These are phyloP conservation scores for Pascua sp. DNA, from an alignment of 1,284 basidiomycete genomes.

Conservation along the genomic window DNA sequence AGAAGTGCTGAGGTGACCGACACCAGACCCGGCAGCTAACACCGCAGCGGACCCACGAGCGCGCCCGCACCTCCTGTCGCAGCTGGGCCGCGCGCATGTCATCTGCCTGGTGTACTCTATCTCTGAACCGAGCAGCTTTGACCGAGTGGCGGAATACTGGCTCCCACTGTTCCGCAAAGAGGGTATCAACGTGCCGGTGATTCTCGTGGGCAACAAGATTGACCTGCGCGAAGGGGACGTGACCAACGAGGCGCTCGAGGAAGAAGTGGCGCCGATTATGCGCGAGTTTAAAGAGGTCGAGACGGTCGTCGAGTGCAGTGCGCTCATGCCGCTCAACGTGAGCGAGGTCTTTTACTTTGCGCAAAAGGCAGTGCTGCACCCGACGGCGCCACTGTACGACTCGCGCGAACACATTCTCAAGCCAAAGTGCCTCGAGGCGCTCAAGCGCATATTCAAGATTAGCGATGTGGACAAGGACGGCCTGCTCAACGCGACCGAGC, in stretches of 20 bases:
- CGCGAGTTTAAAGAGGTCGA: constrained; percentile 99
- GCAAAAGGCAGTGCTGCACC: constrained; percentile 95
- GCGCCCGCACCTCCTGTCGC: constrained; percentile 83
- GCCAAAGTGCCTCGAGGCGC: constrained; percentile 82
- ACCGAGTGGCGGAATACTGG: constrained; percentile 98
- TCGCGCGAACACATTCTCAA: constrained; percentile 86
- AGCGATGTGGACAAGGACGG: constrained; percentile 95
- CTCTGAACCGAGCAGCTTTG: constrained; percentile 91
- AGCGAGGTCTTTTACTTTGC: constrained; percentile 99
- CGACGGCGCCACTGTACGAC: constrained; percentile 95
- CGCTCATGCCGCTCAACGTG: constrained; percentile 82
- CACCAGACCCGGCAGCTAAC: neutral
- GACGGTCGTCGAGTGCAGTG: constrained; percentile 96
- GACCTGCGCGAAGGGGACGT: constrained; percentile 88
- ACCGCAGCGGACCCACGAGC: constrained; percentile 31
- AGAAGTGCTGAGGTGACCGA: neutral
- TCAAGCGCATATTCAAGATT: constrained; percentile 91
- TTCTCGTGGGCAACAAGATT: constrained; percentile 97
- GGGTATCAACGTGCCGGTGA: constrained; percentile 95
- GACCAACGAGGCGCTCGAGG: constrained; percentile 89
- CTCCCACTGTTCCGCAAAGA: constrained; percentile 92
- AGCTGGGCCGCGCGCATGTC: constrained; percentile 94
- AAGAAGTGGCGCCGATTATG: constrained; percentile 93
- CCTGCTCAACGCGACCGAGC: constrained; percentile 79
- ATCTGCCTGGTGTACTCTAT: constrained; percentile 97